phyloP scores from a whole-genome alignment of 495 filamentous ascomycete genomes.

The Letharia columbiana region DNA sequence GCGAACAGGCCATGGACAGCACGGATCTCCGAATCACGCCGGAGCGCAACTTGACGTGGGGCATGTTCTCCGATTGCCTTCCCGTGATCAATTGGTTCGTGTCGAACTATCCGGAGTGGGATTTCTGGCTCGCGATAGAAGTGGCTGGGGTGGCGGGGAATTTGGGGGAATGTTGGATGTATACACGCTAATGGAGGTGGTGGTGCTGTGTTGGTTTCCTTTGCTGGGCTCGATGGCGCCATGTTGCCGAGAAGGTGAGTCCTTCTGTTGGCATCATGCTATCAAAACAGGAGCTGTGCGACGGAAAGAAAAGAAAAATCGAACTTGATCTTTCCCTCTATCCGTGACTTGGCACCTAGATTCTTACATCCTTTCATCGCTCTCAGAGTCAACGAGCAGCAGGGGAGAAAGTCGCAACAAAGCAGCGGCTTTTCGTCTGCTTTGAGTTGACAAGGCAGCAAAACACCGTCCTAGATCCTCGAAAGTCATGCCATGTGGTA shows the following conservation, averaged over 20 bases:
- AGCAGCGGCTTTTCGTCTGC: too few species aligned
- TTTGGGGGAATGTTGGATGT: background rate
- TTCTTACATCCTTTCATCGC: background rate
- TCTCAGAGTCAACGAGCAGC: background rate
- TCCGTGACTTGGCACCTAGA: too few species aligned
- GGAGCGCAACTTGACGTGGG: background rate
- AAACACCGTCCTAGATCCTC: too few species aligned
- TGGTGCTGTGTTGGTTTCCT: background rate
- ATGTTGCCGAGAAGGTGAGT: background rate
- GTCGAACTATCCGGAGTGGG: background rate
- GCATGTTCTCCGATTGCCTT: background rate
- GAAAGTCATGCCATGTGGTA: background rate
- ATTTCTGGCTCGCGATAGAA: background rate
- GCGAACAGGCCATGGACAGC: background rate
- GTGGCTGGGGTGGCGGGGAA: background rate
- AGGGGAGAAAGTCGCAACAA: background rate
- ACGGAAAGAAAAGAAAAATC: too few species aligned
- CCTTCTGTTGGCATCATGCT: background rate
- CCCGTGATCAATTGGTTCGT: background rate
- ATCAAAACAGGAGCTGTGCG: too few species aligned
- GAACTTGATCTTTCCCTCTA: too few species aligned
- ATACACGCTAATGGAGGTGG: background rate
- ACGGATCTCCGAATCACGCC: background rate
- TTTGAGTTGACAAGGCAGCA: too few species aligned
- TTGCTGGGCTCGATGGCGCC: background rate